Percentiles rank a stretch among this genome's conserved stretches.
Evolutionary conservation across 1,139 yeast genomes (phyloP).

Genomic region (Candida dubliniensis): DNA sequence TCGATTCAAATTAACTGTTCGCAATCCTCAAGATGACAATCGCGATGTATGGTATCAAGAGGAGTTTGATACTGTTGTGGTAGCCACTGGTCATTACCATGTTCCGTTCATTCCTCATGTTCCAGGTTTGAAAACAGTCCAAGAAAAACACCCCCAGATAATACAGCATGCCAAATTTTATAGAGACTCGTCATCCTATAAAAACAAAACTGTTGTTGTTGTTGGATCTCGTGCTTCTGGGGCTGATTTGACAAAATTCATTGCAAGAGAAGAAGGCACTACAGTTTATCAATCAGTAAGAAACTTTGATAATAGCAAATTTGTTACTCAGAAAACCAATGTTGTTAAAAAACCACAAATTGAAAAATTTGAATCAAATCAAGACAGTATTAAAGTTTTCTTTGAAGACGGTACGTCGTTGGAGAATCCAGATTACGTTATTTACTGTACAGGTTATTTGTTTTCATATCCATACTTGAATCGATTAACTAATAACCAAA

Average conservation of each 20-base stretch:
- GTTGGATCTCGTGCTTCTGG: slow-evolving; percentile 50
- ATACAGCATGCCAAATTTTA: slow-evolving; percentile 46
- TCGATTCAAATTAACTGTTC: slow-evolving; percentile 31
- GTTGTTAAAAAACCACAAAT: slow-evolving; percentile 27
- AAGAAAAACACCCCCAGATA: slow-evolving; percentile 23
- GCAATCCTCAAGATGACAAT: slow-evolving; percentile 23
- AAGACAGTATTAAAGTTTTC: slow-evolving; percentile 22
- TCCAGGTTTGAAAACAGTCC: slow-evolving; percentile 38
- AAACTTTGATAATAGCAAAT: slow-evolving; percentile 16
- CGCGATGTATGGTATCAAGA: slow-evolving; percentile 27
- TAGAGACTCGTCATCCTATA: slow-evolving; percentile 26
- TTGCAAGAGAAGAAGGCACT: slow-evolving; percentile 23
- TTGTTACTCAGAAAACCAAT: slow-evolving; percentile 19
- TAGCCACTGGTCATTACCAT: slow-evolving; percentile 37
- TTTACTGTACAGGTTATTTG: slow-evolving; percentile 48
- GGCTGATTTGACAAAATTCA: slow-evolving; percentile 35
- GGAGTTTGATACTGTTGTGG: slow-evolving; percentile 28
- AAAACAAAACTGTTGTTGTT: slow-evolving; percentile 33
- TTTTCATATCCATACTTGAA: slow-evolving; percentile 44
- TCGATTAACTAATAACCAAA: slow-evolving; percentile 22
- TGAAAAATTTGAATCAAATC: slow-evolving; percentile 14
- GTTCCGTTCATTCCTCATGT: slow-evolving; percentile 36
- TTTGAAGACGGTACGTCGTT: slow-evolving; percentile 31
- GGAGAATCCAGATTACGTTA: slow-evolving; percentile 32
- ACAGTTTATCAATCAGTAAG: slow-evolving; percentile 32